Percentiles rank a stretch among this genome's conserved stretches.
phyloP scores from a whole-genome alignment of 352 stramenopile genomes.

The Pythium insidiosum region DNA sequence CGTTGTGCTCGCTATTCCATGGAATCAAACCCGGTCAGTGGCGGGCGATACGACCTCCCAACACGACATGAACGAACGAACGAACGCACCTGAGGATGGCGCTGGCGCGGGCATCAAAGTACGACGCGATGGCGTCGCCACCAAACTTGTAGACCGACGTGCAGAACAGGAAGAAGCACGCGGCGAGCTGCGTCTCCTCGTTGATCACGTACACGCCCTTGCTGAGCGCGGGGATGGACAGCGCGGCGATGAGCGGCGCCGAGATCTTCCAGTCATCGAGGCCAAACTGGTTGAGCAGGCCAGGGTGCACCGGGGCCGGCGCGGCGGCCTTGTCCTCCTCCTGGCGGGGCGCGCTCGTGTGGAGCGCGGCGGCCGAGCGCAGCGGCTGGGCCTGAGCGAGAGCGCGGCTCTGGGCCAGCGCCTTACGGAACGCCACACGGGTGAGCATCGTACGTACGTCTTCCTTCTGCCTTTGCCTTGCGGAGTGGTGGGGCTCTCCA shows the following conservation, averaged over 20 bases:
- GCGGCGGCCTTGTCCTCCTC: slow-evolving; percentile 31
- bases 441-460: no score
- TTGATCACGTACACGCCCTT: slow-evolving; percentile 86
- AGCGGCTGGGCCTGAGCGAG: slow-evolving; percentile 34
- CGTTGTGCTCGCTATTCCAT: slow-evolving; percentile 65
- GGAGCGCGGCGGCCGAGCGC: slow-evolving; percentile 32
- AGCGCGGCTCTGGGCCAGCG: slow-evolving; percentile 29
- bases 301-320: slow-evolving; percentile 26
- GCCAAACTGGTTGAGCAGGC: slow-evolving; percentile 52
- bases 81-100: slow-evolving; percentile 76
- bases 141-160: slow-evolving; percentile 84
- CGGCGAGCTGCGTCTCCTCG: slow-evolving; percentile 77
- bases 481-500: background rate
- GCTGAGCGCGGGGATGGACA: slow-evolving; percentile 68
- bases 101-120: slow-evolving; percentile 70
- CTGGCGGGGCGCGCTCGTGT: slow-evolving; percentile 47
- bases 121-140: slow-evolving; percentile 73
- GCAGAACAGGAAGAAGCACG: slow-evolving; percentile 82
- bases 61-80: no score
- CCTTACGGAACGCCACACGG: slow-evolving; percentile 63
- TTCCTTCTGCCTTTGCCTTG: no score
- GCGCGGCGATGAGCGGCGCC: slow-evolving; percentile 54
- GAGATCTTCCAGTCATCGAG: slow-evolving; percentile 85
- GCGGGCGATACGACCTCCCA: background rate
- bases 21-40: background rate